phyloP scores from a whole-genome alignment of 495 filamentous ascomycete genomes.

The Filosporella fistucella region DNA sequence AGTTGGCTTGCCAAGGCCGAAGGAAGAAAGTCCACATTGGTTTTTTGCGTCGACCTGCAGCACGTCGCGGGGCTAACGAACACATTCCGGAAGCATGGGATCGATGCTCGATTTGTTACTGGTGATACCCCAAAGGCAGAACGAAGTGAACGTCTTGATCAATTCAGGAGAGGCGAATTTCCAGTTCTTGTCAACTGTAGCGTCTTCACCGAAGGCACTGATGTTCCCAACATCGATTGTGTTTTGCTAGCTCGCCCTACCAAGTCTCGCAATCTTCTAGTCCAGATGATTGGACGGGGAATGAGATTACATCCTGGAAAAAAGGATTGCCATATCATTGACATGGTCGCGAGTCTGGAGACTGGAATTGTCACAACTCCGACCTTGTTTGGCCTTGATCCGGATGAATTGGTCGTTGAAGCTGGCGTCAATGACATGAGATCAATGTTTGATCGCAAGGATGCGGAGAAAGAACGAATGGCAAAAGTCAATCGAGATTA shows the following conservation, averaged over 20 bases:
- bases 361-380: conserved; percentile 85
- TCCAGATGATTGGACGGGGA: conserved; percentile 97
- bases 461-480: conserved; percentile 30
- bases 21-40: conserved; percentile 76
- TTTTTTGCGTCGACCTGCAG: conserved; percentile 85
- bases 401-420: conserved; percentile 68
- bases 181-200: conserved; percentile 93
- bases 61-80: conserved; percentile 72
- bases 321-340: conserved; percentile 87
- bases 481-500: conserved; percentile 9
- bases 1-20: conserved; percentile 76
- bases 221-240: conserved; percentile 97
- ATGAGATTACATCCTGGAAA: conserved; percentile 80
- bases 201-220: conserved; percentile 93
- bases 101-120: conserved; percentile 83
- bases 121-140: conserved; percentile 62
- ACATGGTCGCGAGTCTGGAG: conserved; percentile 83
- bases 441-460: conserved; percentile 40
- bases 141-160: conserved; percentile 62
- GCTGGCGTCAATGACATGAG: conserved; percentile 53
- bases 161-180: conserved; percentile 71
- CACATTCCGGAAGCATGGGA: conserved; percentile 67
- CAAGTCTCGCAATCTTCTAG: conserved; percentile 79
- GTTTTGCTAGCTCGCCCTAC: conserved; percentile 87
- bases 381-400: conserved; percentile 91